Conservation (phyloP, 192 early-diverging fungal genomes). For the Linnemannia hyalina region DNA sequence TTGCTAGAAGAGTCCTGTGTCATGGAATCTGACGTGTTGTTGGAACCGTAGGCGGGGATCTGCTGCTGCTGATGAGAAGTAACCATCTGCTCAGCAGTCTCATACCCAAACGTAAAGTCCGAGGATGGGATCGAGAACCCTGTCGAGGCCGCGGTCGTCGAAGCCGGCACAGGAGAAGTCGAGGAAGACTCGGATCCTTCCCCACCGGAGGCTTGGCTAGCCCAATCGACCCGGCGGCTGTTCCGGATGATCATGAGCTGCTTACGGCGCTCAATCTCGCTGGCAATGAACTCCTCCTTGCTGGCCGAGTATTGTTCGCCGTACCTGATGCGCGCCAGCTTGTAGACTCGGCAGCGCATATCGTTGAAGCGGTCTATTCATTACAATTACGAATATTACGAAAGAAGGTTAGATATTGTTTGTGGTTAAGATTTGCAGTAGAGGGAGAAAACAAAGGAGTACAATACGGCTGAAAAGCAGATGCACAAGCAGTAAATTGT, state of each 20-base stretch:
- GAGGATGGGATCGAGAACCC: slow-evolving; percentile 18
- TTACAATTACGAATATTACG: background rate
- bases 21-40: background rate
- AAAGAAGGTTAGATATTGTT: background rate
- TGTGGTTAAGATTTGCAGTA: slow-evolving; percentile 1
- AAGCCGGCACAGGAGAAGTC: slow-evolving; percentile 4
- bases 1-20: background rate
- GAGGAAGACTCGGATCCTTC: slow-evolving; percentile 4
- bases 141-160: background rate
- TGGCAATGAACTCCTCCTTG: slow-evolving; percentile 74
- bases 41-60: slow-evolving; percentile 16
- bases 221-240: slow-evolving; percentile 43
- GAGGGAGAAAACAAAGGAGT: background rate
- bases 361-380: slow-evolving; percentile 71
- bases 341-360: slow-evolving; percentile 80
- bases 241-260: slow-evolving; percentile 51
- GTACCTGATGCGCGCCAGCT: slow-evolving; percentile 67
- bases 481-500: background rate
- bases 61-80: slow-evolving; percentile 3
- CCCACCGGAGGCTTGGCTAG: slow-evolving; percentile 1
- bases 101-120: slow-evolving; percentile 20
- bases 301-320: slow-evolving; percentile 71
- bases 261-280: slow-evolving; percentile 69
- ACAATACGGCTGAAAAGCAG: background rate
- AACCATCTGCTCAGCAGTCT: background rate